Percentiles rank a stretch among this genome's conserved stretches.
Conservation (phyloP, 1,139 yeast genomes). For the Geotrichum klebahnii region DNA sequence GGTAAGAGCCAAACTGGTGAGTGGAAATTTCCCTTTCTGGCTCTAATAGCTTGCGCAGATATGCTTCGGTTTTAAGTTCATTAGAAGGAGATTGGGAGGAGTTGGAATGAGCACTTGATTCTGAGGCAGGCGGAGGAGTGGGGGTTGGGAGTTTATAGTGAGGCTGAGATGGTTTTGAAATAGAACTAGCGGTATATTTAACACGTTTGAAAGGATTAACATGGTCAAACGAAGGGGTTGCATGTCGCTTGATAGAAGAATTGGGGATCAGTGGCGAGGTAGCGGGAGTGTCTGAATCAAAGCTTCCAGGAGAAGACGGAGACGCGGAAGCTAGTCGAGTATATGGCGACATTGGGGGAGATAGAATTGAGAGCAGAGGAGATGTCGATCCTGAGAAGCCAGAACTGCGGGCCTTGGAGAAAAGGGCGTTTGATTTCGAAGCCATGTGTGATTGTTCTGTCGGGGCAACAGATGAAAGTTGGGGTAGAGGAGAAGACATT, state of each 20-base stretch:
- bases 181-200: neutral
- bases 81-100: neutral
- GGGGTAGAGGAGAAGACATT: too few relatives aligned
- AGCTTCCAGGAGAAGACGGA: slow-evolving; percentile 3
- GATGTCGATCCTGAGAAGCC: neutral
- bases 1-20: slow-evolving; percentile 9
- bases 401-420: slow-evolving; percentile 2
- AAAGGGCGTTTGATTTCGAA: neutral
- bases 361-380: slow-evolving; percentile 5
- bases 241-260: too few relatives aligned
- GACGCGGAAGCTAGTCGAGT: slow-evolving; percentile 8
- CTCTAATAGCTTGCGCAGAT: slow-evolving; percentile 6
- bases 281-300: neutral
- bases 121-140: neutral
- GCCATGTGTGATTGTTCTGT: too few relatives aligned
- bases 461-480: too few relatives aligned
- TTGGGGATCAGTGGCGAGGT: too few relatives aligned
- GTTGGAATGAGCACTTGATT: neutral
- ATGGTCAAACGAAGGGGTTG: slow-evolving; percentile 8
- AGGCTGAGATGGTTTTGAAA: neutral
- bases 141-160: slow-evolving; percentile 9
- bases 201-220: neutral
- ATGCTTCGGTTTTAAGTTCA: slow-evolving; percentile 1
- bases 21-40: neutral
- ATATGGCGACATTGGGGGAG: slow-evolving; percentile 21